These are phyloP conservation scores for Parmales sp. DNA, from an alignment of 108 stramenopile species.

Conservation along the genomic window DNA sequence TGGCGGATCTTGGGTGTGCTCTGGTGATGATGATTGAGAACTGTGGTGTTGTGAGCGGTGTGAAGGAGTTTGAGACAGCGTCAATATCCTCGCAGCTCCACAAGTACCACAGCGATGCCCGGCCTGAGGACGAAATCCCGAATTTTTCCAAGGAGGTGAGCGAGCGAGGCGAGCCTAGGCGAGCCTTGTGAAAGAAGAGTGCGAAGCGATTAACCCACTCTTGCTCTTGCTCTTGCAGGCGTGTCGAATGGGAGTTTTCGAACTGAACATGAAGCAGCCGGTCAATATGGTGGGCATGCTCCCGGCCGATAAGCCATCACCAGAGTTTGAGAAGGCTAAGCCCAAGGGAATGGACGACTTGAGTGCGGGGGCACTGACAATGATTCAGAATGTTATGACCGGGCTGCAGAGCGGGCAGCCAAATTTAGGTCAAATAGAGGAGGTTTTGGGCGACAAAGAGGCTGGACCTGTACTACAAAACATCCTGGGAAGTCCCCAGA, in stretches of 20 bases:
- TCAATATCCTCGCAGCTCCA: background rate
- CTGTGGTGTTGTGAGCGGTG: background rate
- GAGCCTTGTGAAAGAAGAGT: background rate
- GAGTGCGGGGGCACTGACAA: background rate
- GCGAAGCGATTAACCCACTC: background rate
- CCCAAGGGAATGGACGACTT: background rate
- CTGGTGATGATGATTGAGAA: slow-evolving; percentile 1
- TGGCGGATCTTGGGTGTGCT: background rate
- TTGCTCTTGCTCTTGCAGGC: background rate
- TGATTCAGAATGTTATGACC: background rate
- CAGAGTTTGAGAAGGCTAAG: background rate
- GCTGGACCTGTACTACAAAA: background rate
- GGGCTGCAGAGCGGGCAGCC: background rate
- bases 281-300: background rate
- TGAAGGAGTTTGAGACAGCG: background rate
- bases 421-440: background rate
- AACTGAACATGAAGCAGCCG: slow-evolving; percentile 3
- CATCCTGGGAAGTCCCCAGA: background rate
- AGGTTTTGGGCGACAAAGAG: background rate
- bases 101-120: background rate
- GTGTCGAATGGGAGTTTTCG: background rate
- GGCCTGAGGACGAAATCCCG: background rate
- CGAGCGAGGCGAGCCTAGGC: no score
- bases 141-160: no score
- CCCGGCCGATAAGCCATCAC: background rate